Conservation (phyloP, 805 yeast species). For the Ogataea dorogensis region DNA sequence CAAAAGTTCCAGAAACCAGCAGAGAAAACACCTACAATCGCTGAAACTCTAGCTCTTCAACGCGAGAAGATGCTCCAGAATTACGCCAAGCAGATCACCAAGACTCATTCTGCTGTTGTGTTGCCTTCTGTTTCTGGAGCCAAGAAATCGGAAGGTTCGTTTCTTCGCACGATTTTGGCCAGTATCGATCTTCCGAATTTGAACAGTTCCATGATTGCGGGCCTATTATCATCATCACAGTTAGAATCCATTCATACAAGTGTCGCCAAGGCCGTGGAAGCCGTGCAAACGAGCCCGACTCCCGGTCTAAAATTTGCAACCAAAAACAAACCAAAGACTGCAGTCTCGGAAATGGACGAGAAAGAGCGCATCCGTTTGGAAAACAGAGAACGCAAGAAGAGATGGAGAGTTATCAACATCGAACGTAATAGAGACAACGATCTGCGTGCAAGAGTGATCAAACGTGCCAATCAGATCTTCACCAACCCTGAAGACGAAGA, state of each 20-base stretch:
- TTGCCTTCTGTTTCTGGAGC: constrained; percentile 3
- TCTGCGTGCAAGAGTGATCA: constrained; percentile 70
- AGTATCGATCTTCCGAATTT: constrained; percentile 2
- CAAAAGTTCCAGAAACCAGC: constrained; percentile 22
- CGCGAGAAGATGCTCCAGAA: constrained; percentile 41
- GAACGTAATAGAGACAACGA: constrained; percentile 88
- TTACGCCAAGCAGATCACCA: constrained; percentile 5
- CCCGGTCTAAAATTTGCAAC: constrained; percentile 1
- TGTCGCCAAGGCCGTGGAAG: constrained; percentile 16
- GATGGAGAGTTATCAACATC: constrained; percentile 79
- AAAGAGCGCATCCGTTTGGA: constrained; percentile 61
- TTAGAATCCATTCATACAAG: constrained; percentile 17
- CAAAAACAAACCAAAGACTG: constrained; percentile 4
- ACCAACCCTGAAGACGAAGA: constrained; percentile 58
- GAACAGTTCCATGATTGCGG: constrained; percentile 10
- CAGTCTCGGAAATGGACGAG: constrained; percentile 31
- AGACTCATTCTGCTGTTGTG: neutral
- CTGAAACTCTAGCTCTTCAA: constrained; percentile 57
- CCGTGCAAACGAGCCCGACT: constrained; percentile 1
- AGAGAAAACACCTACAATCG: constrained; percentile 46
- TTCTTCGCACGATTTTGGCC: constrained; percentile 14
- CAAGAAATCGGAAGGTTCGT: constrained; percentile 16
- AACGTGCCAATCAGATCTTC: constrained; percentile 65
- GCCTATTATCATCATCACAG: constrained; percentile 14
- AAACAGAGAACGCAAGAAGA: constrained; percentile 74